phyloP scores from a whole-genome alignment of 768 basidiomycete genomes.

The Xanthoconium stramineum region DNA sequence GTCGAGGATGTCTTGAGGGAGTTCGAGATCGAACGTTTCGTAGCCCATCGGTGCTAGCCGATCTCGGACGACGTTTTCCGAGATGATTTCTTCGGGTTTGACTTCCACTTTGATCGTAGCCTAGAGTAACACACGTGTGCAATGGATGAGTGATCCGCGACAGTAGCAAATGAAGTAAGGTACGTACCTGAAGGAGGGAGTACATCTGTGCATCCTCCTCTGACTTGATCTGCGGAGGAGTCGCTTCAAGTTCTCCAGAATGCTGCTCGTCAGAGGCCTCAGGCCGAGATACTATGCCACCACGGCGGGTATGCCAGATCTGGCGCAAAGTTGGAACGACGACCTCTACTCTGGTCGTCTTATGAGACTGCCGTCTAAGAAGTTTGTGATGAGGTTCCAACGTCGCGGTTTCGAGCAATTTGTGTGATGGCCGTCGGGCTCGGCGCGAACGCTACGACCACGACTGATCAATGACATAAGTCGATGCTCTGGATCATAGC shows the following conservation, averaged over 20 bases:
- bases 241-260: constrained; percentile 1
- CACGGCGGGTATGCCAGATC: not conserved
- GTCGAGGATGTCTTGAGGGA: constrained; percentile 4
- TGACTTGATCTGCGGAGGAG: constrained; percentile 1
- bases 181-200: constrained; percentile 3
- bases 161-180: not conserved
- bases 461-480: not conserved
- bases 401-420: not conserved
- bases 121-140: not conserved
- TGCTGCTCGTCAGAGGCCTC: not conserved
- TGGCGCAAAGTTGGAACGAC: constrained; percentile 4
- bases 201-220: constrained; percentile 5
- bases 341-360: constrained; percentile 8
- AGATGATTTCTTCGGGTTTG: constrained; percentile 4
- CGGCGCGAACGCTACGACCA: no score
- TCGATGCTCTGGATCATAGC: not conserved
- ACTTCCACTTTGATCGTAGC: constrained; percentile 9
- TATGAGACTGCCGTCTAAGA: constrained; percentile 1
- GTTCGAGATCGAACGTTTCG: constrained; percentile 7
- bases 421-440: not conserved
- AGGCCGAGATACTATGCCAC: not conserved
- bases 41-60: constrained; percentile 4
- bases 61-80: constrained; percentile 6
- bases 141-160: not conserved
- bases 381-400: constrained; percentile 6